phyloP scores from a whole-genome alignment of 192 early-diverging fungal genomes.

The Chytriomyces hyalinus region DNA sequence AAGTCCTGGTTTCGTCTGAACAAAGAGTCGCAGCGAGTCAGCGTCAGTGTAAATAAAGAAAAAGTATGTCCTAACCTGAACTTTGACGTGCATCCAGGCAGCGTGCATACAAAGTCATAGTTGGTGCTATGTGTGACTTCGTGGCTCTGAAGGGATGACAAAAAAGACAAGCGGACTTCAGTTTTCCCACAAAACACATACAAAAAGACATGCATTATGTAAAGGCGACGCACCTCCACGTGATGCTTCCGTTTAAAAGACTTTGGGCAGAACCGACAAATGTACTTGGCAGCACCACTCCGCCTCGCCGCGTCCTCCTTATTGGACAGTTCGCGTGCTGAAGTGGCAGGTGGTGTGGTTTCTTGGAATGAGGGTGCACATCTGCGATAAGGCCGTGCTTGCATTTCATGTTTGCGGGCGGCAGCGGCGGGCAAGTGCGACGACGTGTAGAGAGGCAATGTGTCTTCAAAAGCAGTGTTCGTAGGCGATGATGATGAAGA shows the following conservation, averaged over 20 bases:
- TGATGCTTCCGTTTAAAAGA: conserved; percentile 2
- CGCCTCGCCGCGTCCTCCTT: no score
- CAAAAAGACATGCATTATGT: neutral
- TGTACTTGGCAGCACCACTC: neutral
- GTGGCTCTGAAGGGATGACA: neutral
- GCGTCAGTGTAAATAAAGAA: no score
- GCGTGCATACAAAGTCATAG: neutral
- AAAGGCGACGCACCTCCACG: neutral
- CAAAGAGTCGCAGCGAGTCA: no score
- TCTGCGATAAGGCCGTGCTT: no score
- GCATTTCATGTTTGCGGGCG: no score
- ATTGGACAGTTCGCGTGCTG: no score
- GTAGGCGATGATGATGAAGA: no score
- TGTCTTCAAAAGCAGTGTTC: no score
- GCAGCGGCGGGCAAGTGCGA: no score
- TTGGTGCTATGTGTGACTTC: conserved; percentile 5
- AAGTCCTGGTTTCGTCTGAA: conserved; percentile 1
- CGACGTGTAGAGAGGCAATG: no score
- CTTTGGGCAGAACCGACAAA: neutral
- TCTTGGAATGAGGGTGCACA: no score
- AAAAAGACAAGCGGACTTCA: neutral
- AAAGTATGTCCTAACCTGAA: neutral
- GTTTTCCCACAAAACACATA: neutral
- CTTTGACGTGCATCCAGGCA: conserved; percentile 1
- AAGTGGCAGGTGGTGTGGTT: no score